Evolutionary conservation across 495 filamentous ascomycete genomes (phyloP).

Genomic region (Podospora bellae-mahoneyi): DNA sequence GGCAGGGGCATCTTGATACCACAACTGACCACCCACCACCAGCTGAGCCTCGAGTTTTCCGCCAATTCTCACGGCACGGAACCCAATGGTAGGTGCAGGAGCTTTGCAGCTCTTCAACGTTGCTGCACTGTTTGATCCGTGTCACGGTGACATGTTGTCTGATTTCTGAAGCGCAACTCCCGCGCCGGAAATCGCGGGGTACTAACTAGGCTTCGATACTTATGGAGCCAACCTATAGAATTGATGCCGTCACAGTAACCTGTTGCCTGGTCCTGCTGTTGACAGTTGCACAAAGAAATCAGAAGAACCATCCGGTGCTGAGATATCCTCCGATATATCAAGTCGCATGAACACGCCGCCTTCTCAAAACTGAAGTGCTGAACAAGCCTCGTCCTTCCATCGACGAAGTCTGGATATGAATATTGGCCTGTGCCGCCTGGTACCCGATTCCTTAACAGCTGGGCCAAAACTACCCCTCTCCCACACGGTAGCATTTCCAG

Average conservation of each 20-base stretch:
- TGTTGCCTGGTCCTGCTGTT: background rate
- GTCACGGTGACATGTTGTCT: background rate
- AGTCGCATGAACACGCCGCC: conserved; percentile 1
- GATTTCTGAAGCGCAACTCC: background rate
- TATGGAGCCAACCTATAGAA: too few relatives aligned
- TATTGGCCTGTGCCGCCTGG: background rate
- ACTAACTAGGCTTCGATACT: background rate
- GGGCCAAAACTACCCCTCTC: background rate
- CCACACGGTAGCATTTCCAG: background rate
- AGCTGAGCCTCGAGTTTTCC: background rate
- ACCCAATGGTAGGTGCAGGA: background rate
- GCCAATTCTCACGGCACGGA: conserved; percentile 1
- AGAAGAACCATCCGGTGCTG: background rate
- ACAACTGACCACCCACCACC: background rate
- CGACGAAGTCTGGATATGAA: background rate
- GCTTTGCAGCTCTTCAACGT: background rate
- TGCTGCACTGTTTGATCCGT: background rate
- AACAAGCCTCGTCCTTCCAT: background rate
- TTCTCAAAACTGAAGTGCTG: conserved; percentile 3
- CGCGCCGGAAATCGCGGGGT: background rate
- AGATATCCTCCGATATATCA: background rate
- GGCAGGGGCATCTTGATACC: conserved; percentile 4
- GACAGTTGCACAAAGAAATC: background rate
- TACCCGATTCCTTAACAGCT: conserved; percentile 3
- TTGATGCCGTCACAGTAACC: background rate